Percentiles rank a stretch among this genome's conserved stretches.
Conservation (phyloP, 805 yeast species). For the Torulaspora quercuum region DNA sequence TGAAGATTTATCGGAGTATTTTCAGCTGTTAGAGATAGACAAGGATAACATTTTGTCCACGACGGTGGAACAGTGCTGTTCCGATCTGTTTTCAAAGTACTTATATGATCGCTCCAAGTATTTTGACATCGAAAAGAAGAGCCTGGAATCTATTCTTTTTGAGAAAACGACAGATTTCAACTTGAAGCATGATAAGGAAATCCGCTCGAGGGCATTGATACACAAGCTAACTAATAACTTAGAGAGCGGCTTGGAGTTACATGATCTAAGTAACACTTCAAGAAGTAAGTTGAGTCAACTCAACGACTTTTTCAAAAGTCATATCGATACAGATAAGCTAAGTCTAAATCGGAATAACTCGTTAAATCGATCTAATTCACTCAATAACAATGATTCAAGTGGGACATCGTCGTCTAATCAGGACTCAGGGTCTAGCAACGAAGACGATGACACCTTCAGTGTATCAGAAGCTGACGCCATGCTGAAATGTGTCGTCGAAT, state of each 20-base stretch:
- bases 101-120: slow-evolving; percentile 59
- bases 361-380: slow-evolving; percentile 9
- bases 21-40: slow-evolving; percentile 47
- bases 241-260: slow-evolving; percentile 20
- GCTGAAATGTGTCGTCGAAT: slow-evolving; percentile 68
- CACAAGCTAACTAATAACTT: slow-evolving; percentile 34
- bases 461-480: slow-evolving; percentile 56
- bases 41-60: slow-evolving; percentile 38
- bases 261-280: slow-evolving; percentile 24
- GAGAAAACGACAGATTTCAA: slow-evolving; percentile 36
- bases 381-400: slow-evolving; percentile 2
- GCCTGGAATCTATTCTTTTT: slow-evolving; percentile 45
- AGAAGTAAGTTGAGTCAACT: slow-evolving; percentile 48
- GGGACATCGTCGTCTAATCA: slow-evolving; percentile 5
- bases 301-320: slow-evolving; percentile 54
- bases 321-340: slow-evolving; percentile 44
- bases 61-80: slow-evolving; percentile 65
- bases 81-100: slow-evolving; percentile 71
- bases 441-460: slow-evolving; percentile 29
- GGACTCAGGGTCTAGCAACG: slow-evolving; percentile 1
- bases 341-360: slow-evolving; percentile 25
- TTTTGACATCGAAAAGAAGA: slow-evolving; percentile 66
- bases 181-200: slow-evolving; percentile 32
- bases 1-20: slow-evolving; percentile 59
- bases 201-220: slow-evolving; percentile 26